Conservation (phyloP, 1,139 yeast genomes). For the Citeromyces hawaiiensis region DNA sequence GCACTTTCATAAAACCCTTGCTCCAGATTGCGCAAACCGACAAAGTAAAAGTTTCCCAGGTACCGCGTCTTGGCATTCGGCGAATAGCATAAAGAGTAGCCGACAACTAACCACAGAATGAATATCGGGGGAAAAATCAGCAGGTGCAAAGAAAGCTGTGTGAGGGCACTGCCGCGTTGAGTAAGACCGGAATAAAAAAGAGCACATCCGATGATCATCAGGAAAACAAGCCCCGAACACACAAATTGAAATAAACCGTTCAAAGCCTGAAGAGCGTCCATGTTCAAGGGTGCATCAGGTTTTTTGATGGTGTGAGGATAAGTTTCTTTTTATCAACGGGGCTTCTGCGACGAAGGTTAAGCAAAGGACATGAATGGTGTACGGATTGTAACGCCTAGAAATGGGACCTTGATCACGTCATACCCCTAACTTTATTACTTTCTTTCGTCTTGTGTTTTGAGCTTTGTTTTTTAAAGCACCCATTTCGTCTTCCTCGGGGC, state of each 20-base stretch:
- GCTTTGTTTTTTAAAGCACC: too few relatives aligned
- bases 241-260: slow-evolving; percentile 9
- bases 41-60: slow-evolving; percentile 32
- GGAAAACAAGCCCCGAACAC: slow-evolving; percentile 6
- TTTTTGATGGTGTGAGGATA: slow-evolving; percentile 16
- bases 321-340: slow-evolving; percentile 13
- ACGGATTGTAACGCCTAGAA: too few relatives aligned
- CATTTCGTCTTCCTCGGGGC: too few relatives aligned
- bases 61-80: slow-evolving; percentile 23
- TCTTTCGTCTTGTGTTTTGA: too few relatives aligned
- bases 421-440: too few relatives aligned
- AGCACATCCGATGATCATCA: slow-evolving; percentile 25
- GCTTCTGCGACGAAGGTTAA: too few relatives aligned
- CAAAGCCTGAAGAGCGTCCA: slow-evolving; percentile 2
- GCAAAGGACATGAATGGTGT: too few relatives aligned
- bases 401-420: too few relatives aligned
- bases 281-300: neutral
- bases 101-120: slow-evolving; percentile 46
- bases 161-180: slow-evolving; percentile 39
- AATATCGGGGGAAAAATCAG: slow-evolving; percentile 27
- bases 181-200: slow-evolving; percentile 48
- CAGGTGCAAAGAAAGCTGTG: slow-evolving; percentile 38
- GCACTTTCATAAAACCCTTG: neutral
- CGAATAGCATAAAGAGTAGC: slow-evolving; percentile 38
- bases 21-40: slow-evolving; percentile 25